These are phyloP conservation scores for Alternaria triticina DNA, from an alignment of 2,329 filamentous ascomycete species.

Conservation along the genomic window DNA sequence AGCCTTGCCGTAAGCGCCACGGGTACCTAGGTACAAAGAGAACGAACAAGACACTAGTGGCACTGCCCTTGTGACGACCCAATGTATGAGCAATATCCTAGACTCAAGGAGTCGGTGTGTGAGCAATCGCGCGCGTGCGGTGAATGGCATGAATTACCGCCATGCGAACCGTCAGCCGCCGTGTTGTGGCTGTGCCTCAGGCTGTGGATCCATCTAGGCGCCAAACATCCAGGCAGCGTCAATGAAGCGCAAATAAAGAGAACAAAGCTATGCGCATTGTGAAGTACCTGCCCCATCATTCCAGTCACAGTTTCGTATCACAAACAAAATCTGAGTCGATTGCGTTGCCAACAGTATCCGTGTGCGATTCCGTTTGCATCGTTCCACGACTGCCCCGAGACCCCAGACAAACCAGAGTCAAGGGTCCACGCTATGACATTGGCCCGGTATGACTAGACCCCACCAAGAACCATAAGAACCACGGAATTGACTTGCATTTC, in stretches of 20 bases:
- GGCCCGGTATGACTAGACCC: conserved; percentile 13
- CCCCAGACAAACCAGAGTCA: background rate
- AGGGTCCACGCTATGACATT: conserved; percentile 10
- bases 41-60: background rate
- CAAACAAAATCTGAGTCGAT: background rate
- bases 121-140: background rate
- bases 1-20: conserved; percentile 3
- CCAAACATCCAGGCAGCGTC: background rate
- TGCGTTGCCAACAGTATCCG: background rate
- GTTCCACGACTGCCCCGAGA: background rate
- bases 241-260: conserved; percentile 7
- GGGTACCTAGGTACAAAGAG: background rate
- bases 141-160: background rate
- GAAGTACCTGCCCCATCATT: background rate
- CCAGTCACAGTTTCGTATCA: background rate
- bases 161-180: background rate
- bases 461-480: conserved; percentile 7
- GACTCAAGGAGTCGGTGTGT: conserved; percentile 3
- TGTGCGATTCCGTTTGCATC: conserved; percentile 9
- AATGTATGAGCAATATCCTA: background rate
- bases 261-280: conserved; percentile 1
- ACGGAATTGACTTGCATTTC: conserved; percentile 7
- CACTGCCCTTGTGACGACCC: background rate
- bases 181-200: background rate
- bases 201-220: background rate